Evolutionary conservation across 2,329 filamentous ascomycete genomes (phyloP), one percentile per base, ranked within the genome.

Genomic region (Epichloe sibirici): DNA sequence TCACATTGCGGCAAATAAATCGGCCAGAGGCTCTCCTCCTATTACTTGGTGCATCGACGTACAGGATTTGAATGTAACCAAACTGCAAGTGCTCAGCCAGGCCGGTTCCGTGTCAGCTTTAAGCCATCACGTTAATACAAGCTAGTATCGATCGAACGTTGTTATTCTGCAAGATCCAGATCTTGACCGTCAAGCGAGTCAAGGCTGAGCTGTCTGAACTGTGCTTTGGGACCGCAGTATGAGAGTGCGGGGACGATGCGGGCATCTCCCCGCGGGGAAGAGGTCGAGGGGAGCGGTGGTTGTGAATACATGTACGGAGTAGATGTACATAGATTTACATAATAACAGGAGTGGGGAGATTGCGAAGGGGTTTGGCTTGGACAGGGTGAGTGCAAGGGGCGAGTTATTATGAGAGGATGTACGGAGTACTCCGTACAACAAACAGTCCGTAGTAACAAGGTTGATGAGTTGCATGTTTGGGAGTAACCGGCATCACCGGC

Each of bases 401-500:
- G 15, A 23, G 6, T 17, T 21, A n/a, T 25, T 8, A 13, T 13
- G 42, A 44, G 37, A 39, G 12, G 1, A n/a, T 74, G 65, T 28
- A 28, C 7, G 17, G n/a, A n/a, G n/a, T 17, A 17, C 17, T 17
- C 17, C 17, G 17, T 17, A 17, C 17, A 17, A 17, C 17, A 17
- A 17, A 17, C 17, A 17, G 17, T 17, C 17, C 17, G 17, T 17
- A 28, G 8, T 28, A 4, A 31, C 3, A 31, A 3, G 8, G 28
- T 28, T 23, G 23, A 3, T 28, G 28, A 28, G 7, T 28, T 28
- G 7, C 7, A 28, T 28, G 2, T 28, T 56, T 81, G 70, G 21
- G 80, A 83, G 62, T 74, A 88, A 17, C 82, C 84, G 38, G 86
- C 78, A 58, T 82, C 73, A 31, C 75, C 77, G 60, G 74, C 77